Percentiles rank a stretch among this genome's conserved stretches.
Conservation (phyloP, 352 stramenopile genomes). For the Thalassiosira allenii region DNA sequence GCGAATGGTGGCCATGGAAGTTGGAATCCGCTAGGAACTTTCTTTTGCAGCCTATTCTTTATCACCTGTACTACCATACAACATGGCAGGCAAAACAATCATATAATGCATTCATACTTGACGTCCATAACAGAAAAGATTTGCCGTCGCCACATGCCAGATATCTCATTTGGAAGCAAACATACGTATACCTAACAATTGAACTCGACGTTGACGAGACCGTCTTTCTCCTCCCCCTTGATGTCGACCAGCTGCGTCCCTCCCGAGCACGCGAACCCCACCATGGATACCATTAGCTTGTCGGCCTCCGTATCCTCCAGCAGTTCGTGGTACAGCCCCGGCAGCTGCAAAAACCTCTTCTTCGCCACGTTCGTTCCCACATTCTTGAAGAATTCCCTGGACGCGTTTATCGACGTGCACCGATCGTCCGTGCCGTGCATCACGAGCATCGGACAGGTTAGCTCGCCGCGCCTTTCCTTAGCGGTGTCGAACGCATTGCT, state of each 20-base stretch:
- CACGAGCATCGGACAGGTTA: slow-evolving; percentile 42
- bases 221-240: slow-evolving; percentile 42
- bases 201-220: slow-evolving; percentile 30
- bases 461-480: slow-evolving; percentile 30
- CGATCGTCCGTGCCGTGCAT: slow-evolving; percentile 52
- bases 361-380: slow-evolving; percentile 32
- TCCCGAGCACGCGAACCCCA: slow-evolving; percentile 37
- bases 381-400: slow-evolving; percentile 49
- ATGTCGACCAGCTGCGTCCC: slow-evolving; percentile 38
- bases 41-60: no score
- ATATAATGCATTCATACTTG: no score
- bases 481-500: slow-evolving; percentile 41
- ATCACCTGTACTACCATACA: no score
- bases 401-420: slow-evolving; percentile 42
- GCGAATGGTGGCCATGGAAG: no score
- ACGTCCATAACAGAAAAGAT: no score
- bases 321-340: slow-evolving; percentile 47
- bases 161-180: no score
- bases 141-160: no score
- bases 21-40: no score
- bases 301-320: slow-evolving; percentile 57
- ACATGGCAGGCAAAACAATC: no score
- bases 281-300: slow-evolving; percentile 35
- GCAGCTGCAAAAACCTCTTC: slow-evolving; percentile 44
- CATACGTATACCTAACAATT: no score